A percentile compares a stretch with the other conserved stretches of the same genome.
These are phyloP conservation scores for Suhomyces wounanorum DNA, from an alignment of 1,139 yeast genomes.

Conservation along the genomic window DNA sequence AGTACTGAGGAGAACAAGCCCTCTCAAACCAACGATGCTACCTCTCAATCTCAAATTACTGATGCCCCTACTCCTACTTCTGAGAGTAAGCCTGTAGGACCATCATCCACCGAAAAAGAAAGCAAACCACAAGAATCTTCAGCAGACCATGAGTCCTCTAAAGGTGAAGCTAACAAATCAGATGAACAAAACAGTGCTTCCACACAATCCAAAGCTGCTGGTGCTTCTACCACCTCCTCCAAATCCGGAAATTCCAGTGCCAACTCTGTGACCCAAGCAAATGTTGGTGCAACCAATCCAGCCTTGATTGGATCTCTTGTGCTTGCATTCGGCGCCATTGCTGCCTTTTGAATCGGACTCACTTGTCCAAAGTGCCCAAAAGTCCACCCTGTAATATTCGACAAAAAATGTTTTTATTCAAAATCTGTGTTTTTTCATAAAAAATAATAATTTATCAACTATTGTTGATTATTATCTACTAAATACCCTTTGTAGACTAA, in stretches of 20 bases:
- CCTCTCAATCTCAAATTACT: conserved; percentile 16
- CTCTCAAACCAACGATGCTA: conserved; percentile 11
- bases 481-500: no score
- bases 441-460: no score
- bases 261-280: conserved; percentile 11
- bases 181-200: neutral
- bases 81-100: conserved; percentile 13
- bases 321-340: conserved; percentile 17
- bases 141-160: conserved; percentile 2
- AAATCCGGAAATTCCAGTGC: conserved; percentile 12
- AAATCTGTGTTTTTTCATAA: neutral
- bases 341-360: conserved; percentile 12
- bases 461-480: no score
- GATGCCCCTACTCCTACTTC: conserved; percentile 8
- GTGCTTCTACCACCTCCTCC: conserved; percentile 14
- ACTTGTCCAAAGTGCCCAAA: no score
- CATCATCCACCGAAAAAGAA: conserved; percentile 11
- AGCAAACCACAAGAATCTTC: conserved; percentile 10
- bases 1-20: neutral
- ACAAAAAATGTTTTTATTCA: no score
- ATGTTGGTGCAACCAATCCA: conserved; percentile 14
- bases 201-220: conserved; percentile 11
- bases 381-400: no score
- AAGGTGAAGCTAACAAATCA: conserved; percentile 3
- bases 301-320: conserved; percentile 16